A percentile compares a stretch with the other conserved stretches of the same genome.
Evolutionary conservation across 2,329 filamentous ascomycete genomes (phyloP).

Genomic region (Zopfia rhizophila): DNA sequence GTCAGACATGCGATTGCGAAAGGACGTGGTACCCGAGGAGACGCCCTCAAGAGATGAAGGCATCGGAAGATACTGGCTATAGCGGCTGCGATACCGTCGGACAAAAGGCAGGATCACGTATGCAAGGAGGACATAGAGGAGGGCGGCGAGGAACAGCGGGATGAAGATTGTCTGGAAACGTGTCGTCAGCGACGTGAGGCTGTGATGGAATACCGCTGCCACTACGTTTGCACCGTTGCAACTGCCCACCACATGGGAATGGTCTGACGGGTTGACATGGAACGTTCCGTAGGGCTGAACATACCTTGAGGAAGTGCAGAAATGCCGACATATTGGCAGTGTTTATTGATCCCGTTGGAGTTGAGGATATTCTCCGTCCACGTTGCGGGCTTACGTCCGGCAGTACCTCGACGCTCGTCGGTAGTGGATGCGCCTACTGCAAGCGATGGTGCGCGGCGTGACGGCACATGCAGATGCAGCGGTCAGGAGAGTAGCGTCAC

Average conservation of each 20-base stretch:
- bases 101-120: conserved; percentile 56
- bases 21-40: conserved; percentile 28
- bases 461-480: conserved; percentile 4
- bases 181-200: conserved; percentile 28
- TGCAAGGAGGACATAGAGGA: conserved; percentile 56
- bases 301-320: conserved; percentile 45
- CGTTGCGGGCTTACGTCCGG: conserved; percentile 5
- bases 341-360: neutral
- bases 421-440: neutral
- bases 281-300: conserved; percentile 9
- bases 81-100: conserved; percentile 56
- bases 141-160: conserved; percentile 56
- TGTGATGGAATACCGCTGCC: too few species aligned
- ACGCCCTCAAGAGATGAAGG: conserved; percentile 33
- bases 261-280: neutral
- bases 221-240: too few species aligned
- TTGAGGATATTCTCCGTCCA: neutral
- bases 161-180: conserved; percentile 53
- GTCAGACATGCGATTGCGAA: conserved; percentile 49
- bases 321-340: conserved; percentile 43
- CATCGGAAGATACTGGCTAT: conserved; percentile 57
- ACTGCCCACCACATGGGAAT: too few species aligned
- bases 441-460: conserved; percentile 6
- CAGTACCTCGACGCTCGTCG: neutral
- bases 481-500: neutral